Evolutionary conservation across 257 asterid species (phyloP), one percentile per base, ranked within the genome.

Genomic region (Penstemon barbatus): DNA sequence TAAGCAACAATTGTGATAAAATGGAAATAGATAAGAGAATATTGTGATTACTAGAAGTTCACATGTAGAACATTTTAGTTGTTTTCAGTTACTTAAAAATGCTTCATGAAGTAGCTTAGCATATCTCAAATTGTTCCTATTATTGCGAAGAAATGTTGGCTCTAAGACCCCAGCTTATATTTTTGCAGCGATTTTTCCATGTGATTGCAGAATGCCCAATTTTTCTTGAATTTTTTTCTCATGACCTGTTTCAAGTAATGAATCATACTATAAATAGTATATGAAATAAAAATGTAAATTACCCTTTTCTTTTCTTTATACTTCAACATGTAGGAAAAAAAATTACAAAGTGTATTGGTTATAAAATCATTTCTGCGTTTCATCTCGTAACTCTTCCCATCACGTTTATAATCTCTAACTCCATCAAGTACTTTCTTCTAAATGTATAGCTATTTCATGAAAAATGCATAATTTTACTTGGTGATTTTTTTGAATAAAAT

Each of bases 1-100:
- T 81, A 74, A 25, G 18, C 46, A 45, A 63, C 58, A 33, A 40
- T 68, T 37, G 53, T 53, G 43, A 41, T 58, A 68, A 62, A 53
- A 19, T 59, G 52, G 19, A 25, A 57, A 12, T 65, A 18, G 68
- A 37, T 59, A 52, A 52, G 50, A 33, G 3, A n/a, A 4, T 1
- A 46, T 8, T 68, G 57, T 50, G 64, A 41, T 12, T 19, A 51
- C 25, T 74, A 40, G 61, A 67, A 54, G 65, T 45, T 13, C 25
- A 61, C 33, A 52, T 1, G 18, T 13, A 18, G n/a, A 60, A 6
- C 10, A 45, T 64, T 45, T 59, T 44, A 19, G 3, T 52, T 52
- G 38, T 5, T 12, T 66, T 64, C 46, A 57, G 12, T 25, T 13
- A 9, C 42, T 18, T 4, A 33, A 41, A 56, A 46, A 2, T 59